Base-by-base conservation (phyloP, 176 grass and related monocot species). In the Tuctoria greenei region DNA sequence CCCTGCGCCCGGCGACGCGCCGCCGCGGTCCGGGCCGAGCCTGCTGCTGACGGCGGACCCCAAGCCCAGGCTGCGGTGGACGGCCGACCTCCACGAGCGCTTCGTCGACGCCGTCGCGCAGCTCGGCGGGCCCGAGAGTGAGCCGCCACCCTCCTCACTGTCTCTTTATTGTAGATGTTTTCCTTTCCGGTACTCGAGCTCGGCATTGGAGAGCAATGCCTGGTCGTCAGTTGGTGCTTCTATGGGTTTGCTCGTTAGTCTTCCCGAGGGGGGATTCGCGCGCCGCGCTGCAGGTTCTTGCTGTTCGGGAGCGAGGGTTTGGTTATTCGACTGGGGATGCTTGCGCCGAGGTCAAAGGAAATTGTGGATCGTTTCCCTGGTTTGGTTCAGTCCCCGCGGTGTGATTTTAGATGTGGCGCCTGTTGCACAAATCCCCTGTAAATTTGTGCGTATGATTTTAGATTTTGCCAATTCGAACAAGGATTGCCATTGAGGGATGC, bases 101-200 rank as follows among this genome's bases (percentile, higher is more conserved):
- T 99, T 99, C 82, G 92, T 95, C 77, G 92, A 99, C 80, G 96
- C 92, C 65, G 92, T 99, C 70, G 87, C 96, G 41, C 96, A 99
- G 92, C 96, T 99, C 55, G 96, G 96, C 57, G 96, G 92, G 25
- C 87, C 91, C 18, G 96, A 99, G 82, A 99, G 95, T 99, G 64
- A 76, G 95, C 44, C 15, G 1, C 46, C 52, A 46, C 15, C 14
- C 43, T 23, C 36, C 14, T 17, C 35, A 34, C 35, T 38, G 13
- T 37, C 58, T 38, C 20, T 61, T 24, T 44, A 58, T 45, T 66
- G 37, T 57, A 21, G 23, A n/a, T 51, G 3, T 47, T 54, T 54
- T 34, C 10, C 42, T 54, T 54, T 34, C 10, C 42, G 24, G 66
- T 47, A 5, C 61, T 54, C 55, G 31, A 36, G 66, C 42, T 50